These are phyloP conservation scores for Seiridium unicorne DNA, from an alignment of 2,329 filamentous ascomycete species.

Conservation along the genomic window DNA sequence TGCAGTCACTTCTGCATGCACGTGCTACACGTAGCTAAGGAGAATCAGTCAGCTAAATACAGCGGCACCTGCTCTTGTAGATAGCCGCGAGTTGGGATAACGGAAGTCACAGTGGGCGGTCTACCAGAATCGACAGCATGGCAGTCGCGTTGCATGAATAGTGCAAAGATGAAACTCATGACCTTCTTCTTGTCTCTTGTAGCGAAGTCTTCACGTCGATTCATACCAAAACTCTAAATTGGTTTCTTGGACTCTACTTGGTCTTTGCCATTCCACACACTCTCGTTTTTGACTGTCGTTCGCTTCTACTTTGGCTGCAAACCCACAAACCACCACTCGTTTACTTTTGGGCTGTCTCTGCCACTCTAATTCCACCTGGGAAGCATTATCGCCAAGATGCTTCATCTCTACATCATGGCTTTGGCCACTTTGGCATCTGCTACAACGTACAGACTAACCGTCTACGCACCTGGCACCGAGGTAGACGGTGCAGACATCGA, in stretches of 20 bases:
- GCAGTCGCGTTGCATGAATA: too few species aligned
- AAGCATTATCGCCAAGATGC: conserved; percentile 5
- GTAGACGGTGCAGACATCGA: conserved; percentile 20
- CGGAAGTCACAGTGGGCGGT: too few species aligned
- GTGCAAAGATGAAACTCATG: too few species aligned
- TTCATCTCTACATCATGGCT: conserved; percentile 8
- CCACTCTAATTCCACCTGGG: not conserved
- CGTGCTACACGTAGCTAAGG: too few species aligned
- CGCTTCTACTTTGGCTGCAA: not conserved
- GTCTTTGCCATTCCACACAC: not conserved
- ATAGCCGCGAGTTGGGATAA: too few species aligned
- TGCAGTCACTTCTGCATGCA: too few species aligned
- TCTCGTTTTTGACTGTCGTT: not conserved
- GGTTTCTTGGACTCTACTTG: not conserved
- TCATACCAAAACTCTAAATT: not conserved
- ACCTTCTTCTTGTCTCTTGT: too few species aligned
- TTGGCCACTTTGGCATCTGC: conserved; percentile 17
- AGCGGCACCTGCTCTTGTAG: too few species aligned
- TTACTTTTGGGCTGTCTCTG: not conserved
- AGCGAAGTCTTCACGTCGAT: too few species aligned
- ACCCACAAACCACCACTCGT: not conserved
- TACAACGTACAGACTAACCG: conserved; percentile 21
- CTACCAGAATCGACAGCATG: too few species aligned
- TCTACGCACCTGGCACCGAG: conserved; percentile 19
- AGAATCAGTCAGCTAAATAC: too few species aligned